Conservation (phyloP, 768 basidiomycete species). For the Psilocybe subaeruginosa region DNA sequence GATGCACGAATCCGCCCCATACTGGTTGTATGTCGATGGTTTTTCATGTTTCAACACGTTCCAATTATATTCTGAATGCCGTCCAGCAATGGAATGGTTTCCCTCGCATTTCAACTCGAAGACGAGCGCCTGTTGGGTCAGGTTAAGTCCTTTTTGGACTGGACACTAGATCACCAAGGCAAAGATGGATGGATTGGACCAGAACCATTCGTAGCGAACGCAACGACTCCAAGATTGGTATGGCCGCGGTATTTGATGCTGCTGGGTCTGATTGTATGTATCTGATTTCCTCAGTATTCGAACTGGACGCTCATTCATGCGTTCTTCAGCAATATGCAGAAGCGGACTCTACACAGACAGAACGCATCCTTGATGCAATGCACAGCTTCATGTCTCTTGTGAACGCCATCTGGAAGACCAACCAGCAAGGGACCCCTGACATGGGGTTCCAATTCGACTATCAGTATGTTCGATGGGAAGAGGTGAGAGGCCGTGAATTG, state of each 20-base stretch:
- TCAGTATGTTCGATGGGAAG: slow-evolving; percentile 46
- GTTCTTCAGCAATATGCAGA: slow-evolving; percentile 43
- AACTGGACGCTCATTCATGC: neutral
- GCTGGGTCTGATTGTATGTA: slow-evolving; percentile 38
- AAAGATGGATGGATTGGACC: slow-evolving; percentile 47
- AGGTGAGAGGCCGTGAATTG: slow-evolving; percentile 23
- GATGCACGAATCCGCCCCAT: slow-evolving; percentile 46
- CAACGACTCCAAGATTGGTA: slow-evolving; percentile 38
- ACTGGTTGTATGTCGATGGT: slow-evolving; percentile 43
- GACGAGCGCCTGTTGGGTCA: slow-evolving; percentile 40
- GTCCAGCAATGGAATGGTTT: slow-evolving; percentile 41
- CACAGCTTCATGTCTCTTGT: slow-evolving; percentile 37
- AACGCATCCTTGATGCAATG: slow-evolving; percentile 40
- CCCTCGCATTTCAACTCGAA: slow-evolving; percentile 42
- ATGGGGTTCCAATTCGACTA: slow-evolving; percentile 46
- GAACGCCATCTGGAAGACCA: slow-evolving; percentile 37
- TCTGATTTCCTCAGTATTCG: neutral
- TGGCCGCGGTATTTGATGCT: slow-evolving; percentile 47
- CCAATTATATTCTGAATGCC: neutral
- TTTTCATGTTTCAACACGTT: neutral
- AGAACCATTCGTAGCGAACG: slow-evolving; percentile 37
- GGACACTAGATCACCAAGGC: slow-evolving; percentile 38
- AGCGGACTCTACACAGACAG: slow-evolving; percentile 37
- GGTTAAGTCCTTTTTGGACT: slow-evolving; percentile 40
- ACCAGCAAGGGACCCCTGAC: slow-evolving; percentile 35